phyloP scores from a whole-genome alignment of 805 yeast genomes.

The Wickerhamiella domercqiae region DNA sequence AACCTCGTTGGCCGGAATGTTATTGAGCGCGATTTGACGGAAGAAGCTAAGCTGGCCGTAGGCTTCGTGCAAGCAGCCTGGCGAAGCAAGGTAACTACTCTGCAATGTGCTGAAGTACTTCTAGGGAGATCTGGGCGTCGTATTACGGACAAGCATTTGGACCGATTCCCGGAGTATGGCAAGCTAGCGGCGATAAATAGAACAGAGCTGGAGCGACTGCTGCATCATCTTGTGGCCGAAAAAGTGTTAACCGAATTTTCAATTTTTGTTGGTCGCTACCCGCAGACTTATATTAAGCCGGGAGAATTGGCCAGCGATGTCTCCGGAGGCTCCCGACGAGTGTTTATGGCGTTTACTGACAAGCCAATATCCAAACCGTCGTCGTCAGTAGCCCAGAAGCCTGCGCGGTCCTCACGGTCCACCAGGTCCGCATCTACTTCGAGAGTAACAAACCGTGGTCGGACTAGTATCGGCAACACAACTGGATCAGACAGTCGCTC shows the following conservation, averaged over 20 bases:
- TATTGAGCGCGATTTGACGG: conserved; percentile 46
- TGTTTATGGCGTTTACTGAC: conserved; percentile 14
- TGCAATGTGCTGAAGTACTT: conserved; percentile 70
- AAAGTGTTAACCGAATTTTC: conserved; percentile 56
- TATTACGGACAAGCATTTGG: conserved; percentile 48
- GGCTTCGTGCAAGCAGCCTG: conserved; percentile 42
- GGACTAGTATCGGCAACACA: too few species aligned
- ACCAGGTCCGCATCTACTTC: background rate
- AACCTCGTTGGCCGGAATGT: conserved; percentile 27
- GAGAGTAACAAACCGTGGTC: too few species aligned
- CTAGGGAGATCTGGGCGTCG: conserved; percentile 42
- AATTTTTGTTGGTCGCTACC: conserved; percentile 60
- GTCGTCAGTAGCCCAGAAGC: background rate
- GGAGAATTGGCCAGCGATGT: conserved; percentile 45
- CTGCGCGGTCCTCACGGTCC: background rate
- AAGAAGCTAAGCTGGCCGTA: conserved; percentile 42
- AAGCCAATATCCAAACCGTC: too few species aligned
- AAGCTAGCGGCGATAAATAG: conserved; percentile 48
- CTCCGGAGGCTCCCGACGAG: conserved; percentile 24
- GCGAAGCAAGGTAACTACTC: conserved; percentile 45
- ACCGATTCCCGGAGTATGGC: conserved; percentile 49
- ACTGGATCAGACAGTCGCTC: too few species aligned
- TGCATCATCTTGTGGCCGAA: conserved; percentile 58
- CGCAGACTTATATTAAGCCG: conserved; percentile 52
- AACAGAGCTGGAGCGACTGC: conserved; percentile 63